Evolutionary conservation across 192 early-diverging fungal genomes (phyloP).

Genomic region (Gigaspora rosea): DNA sequence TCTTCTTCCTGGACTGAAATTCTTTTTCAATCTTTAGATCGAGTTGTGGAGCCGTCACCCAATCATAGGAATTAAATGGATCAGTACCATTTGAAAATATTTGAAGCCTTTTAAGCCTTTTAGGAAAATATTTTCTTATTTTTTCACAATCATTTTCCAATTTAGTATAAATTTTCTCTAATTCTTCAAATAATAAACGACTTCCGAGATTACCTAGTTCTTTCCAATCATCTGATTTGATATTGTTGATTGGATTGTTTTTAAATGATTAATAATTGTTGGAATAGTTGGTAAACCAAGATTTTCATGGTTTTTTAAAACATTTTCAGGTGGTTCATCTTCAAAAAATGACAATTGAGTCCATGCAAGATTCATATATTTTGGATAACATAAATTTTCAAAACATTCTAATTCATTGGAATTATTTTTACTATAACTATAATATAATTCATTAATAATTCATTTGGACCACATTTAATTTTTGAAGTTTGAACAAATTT

Average conservation of each 20-base stretch:
- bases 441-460: neutral
- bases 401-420: neutral
- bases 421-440: neutral
- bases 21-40: neutral
- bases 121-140: neutral
- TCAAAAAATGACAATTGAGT: constrained; percentile 6
- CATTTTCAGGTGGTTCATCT: neutral
- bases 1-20: neutral
- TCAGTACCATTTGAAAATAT: neutral
- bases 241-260: neutral
- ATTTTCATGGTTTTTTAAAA: neutral
- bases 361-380: neutral
- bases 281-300: neutral
- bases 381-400: neutral
- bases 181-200: neutral
- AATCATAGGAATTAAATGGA: neutral
- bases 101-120: neutral
- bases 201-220: no score
- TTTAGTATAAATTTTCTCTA: neutral
- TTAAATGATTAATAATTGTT: neutral
- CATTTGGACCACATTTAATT: no score
- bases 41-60: neutral
- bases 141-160: neutral
- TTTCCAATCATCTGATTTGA: neutral
- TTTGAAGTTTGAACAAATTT: neutral